Evolutionary conservation across 352 stramenopile genomes (phyloP).

Genomic region (Phytophthora kernoviae): DNA sequence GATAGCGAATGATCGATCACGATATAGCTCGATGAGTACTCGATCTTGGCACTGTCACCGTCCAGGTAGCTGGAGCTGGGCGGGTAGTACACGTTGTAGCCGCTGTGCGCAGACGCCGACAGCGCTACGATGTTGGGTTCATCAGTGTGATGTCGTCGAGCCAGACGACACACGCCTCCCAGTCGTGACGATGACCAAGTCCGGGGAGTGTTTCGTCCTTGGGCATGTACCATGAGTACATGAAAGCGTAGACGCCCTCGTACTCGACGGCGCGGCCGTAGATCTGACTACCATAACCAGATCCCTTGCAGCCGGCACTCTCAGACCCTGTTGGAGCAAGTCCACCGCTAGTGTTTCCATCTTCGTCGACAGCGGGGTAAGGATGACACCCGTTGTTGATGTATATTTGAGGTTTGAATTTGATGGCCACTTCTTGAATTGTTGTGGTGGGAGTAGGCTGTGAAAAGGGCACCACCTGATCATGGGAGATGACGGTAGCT

Average conservation of each 20-base stretch:
- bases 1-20: background rate
- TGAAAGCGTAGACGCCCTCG: constrained; percentile 23
- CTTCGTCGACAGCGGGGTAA: constrained; percentile 33
- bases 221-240: constrained; percentile 47
- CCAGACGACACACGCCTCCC: constrained; percentile 42
- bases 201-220: constrained; percentile 34
- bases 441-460: constrained; percentile 2
- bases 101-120: constrained; percentile 3
- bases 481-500: constrained; percentile 19
- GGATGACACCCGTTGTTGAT: constrained; percentile 21
- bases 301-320: constrained; percentile 30
- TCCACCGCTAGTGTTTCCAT: constrained; percentile 32
- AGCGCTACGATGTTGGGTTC: constrained; percentile 21
- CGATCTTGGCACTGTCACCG: background rate
- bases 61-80: constrained; percentile 1
- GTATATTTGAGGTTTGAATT: constrained; percentile 2
- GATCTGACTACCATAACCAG: constrained; percentile 19
- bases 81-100: constrained; percentile 6
- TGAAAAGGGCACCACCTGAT: constrained; percentile 2
- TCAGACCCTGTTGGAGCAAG: constrained; percentile 8
- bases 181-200: constrained; percentile 38
- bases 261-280: constrained; percentile 25
- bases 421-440: constrained; percentile 1
- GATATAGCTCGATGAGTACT: background rate
- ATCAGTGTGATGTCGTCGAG: constrained; percentile 21